Percentiles rank a stretch among this genome's conserved stretches.
phyloP scores from a whole-genome alignment of 768 basidiomycete genomes.

The Psilocybe cubensis region DNA sequence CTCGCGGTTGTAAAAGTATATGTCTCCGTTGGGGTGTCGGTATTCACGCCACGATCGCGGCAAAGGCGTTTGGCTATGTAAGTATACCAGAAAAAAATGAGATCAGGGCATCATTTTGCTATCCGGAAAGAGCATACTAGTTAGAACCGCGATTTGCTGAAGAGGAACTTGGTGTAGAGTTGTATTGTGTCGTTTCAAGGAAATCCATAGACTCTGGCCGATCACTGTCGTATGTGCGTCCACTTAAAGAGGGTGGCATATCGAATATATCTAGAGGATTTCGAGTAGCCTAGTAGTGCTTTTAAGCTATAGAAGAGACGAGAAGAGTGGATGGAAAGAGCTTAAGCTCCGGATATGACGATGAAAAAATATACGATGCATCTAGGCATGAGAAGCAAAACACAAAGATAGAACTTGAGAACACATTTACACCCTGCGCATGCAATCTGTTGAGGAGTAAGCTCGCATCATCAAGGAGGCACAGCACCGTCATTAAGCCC shows the following conservation, averaged over 20 bases:
- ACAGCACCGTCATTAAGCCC: slow-evolving; percentile 7
- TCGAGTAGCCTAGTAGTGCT: not conserved
- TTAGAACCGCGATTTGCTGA: slow-evolving; percentile 10
- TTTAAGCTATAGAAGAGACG: slow-evolving; percentile 15
- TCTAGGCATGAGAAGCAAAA: slow-evolving; percentile 20
- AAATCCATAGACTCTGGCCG: slow-evolving; percentile 21
- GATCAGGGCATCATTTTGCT: not conserved
- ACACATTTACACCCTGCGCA: slow-evolving; percentile 6
- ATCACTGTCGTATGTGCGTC: slow-evolving; percentile 11
- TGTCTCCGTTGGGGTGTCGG: slow-evolving; percentile 48
- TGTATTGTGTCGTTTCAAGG: slow-evolving; percentile 25
- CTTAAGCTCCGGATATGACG: slow-evolving; percentile 21
- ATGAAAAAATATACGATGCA: slow-evolving; percentile 16
- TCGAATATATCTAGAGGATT: slow-evolving; percentile 1
- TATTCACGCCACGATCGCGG: slow-evolving; percentile 37
- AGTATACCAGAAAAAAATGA: slow-evolving; percentile 6
- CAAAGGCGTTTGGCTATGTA: slow-evolving; percentile 16
- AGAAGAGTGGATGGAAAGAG: slow-evolving; percentile 12
- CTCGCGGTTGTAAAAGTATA: slow-evolving; percentile 42
- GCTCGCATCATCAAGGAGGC: slow-evolving; percentile 15
- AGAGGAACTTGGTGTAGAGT: slow-evolving; percentile 7
- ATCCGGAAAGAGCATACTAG: slow-evolving; percentile 9
- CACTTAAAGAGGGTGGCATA: slow-evolving; percentile 9
- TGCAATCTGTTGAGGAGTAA: slow-evolving; percentile 13
- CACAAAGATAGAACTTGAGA: slow-evolving; percentile 15